phyloP scores from a whole-genome alignment of 768 basidiomycete genomes.

The Dacryopinax primogenitus region DNA sequence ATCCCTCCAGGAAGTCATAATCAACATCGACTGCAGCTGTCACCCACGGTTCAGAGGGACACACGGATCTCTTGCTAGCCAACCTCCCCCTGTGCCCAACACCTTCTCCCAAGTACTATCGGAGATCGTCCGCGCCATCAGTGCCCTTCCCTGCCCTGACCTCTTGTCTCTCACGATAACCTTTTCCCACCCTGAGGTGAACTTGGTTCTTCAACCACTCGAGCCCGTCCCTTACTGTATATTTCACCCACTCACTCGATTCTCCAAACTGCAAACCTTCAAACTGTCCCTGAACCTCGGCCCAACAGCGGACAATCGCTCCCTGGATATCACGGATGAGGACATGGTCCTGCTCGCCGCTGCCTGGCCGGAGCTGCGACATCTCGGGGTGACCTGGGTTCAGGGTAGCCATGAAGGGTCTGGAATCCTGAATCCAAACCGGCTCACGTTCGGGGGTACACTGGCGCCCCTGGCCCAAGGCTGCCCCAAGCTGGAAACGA shows the following conservation, averaged over 20 bases:
- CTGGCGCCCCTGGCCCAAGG: background rate
- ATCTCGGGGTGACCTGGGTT: conserved; percentile 9
- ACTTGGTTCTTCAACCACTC: background rate
- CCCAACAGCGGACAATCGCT: background rate
- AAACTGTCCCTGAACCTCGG: background rate
- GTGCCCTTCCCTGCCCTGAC: too few species aligned
- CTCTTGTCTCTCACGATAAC: too few species aligned
- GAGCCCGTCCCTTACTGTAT: background rate
- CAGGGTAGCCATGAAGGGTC: too few species aligned
- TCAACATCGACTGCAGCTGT: too few species aligned
- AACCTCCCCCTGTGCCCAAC: too few species aligned
- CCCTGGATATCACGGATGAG: background rate
- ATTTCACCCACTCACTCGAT: background rate
- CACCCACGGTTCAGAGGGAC: too few species aligned
- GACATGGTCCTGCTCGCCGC: background rate
- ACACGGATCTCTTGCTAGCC: too few species aligned
- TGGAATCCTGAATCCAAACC: background rate
- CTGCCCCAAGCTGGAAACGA: background rate
- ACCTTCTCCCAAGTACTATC: too few species aligned
- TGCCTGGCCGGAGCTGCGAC: background rate
- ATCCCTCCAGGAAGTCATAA: too few species aligned
- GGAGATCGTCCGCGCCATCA: too few species aligned
- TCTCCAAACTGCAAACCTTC: background rate
- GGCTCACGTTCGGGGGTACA: background rate
- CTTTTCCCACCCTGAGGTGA: too few species aligned